These are phyloP conservation scores for Fusarium nematophilum DNA, from an alignment of 2,329 filamentous ascomycete species.

Conservation along the genomic window DNA sequence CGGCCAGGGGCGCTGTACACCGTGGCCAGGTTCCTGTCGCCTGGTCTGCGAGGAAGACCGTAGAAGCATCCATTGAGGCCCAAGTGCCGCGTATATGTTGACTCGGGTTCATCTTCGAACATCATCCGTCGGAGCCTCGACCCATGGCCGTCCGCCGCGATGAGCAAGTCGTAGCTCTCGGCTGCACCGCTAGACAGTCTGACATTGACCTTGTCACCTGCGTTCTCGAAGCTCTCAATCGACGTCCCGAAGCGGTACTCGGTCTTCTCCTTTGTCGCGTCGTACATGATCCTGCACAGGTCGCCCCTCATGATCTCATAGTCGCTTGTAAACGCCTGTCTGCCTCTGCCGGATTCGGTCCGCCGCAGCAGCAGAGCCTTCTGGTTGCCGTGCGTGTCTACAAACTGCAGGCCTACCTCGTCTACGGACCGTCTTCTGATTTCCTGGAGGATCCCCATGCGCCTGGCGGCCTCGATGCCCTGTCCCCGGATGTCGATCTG, in stretches of 20 bases:
- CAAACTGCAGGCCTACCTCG: constrained; percentile 55
- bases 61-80: constrained; percentile 26
- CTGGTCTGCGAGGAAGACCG: constrained; percentile 4
- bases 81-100: constrained; percentile 12
- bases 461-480: constrained; percentile 52
- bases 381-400: constrained; percentile 53
- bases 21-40: constrained; percentile 22
- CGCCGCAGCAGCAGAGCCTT: constrained; percentile 53
- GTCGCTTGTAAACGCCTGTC: constrained; percentile 62
- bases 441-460: constrained; percentile 53
- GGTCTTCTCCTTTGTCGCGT: constrained; percentile 46
- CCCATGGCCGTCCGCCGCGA: constrained; percentile 29
- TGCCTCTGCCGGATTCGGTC: constrained; percentile 53
- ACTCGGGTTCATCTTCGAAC: constrained; percentile 20
- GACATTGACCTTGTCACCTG: constrained; percentile 19
- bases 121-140: constrained; percentile 15
- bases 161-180: constrained; percentile 28
- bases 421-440: constrained; percentile 58
- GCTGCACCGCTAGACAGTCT: constrained; percentile 1
- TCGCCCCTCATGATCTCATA: constrained; percentile 71
- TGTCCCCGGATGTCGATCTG: constrained; percentile 60
- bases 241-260: constrained; percentile 26
- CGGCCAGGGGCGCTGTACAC: constrained; percentile 21
- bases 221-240: constrained; percentile 22
- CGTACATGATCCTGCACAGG: constrained; percentile 62